Evolutionary conservation across 495 filamentous ascomycete species (phyloP), one percentile per base, ranked within the genome.

Genomic region (Lophiostoma macrostomum): DNA sequence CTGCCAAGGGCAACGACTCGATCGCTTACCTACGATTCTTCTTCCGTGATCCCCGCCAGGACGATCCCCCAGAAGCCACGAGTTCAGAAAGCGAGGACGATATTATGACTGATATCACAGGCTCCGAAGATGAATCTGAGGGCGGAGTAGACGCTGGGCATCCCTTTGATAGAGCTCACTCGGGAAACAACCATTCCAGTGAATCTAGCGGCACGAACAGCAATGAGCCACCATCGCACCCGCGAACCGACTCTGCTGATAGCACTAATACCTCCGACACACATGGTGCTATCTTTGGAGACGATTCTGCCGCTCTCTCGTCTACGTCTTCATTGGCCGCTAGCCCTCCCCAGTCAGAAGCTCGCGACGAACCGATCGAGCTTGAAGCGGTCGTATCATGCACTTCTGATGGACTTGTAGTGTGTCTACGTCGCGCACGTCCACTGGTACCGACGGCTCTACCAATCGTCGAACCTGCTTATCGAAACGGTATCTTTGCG

Each of bases 21-120:
- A 94, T 95, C 59, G 89, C 90, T 12, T 95, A 95, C 60, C 74
- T 95, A 43, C 85, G 90, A n/a, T 95, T 95, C 64, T 88, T 81
- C 77, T 91, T 84, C 66, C 78, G 86, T 28, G 85, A 94, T 67
- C 89, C 88, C 23, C 74, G 77, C 47, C 68, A 72, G 45, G 72
- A 74, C 40, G 76, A 77, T 58, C 61, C 47, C 60, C 67, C 23
- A 12, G 56, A 56, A 23, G 56, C 47, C 37, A 36, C 39, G 51
- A 61, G 67, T 62, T 35, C 65, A 48, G 50, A 65, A 6, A 71
- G 67, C 37, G 64, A 69, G 31, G 65, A 74, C 41, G 69, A 64
- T 23, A 63, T 63, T 35, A 71, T 70, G 68, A 72, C 67, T 10
- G 58, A 62, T 40, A 45, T 64, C 23, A 67, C 61, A 29, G 60